Evolutionary conservation across 2,329 filamentous ascomycete species (phyloP), one percentile per base, ranked within the genome.

Genomic region (Aureobasidium sp.): DNA sequence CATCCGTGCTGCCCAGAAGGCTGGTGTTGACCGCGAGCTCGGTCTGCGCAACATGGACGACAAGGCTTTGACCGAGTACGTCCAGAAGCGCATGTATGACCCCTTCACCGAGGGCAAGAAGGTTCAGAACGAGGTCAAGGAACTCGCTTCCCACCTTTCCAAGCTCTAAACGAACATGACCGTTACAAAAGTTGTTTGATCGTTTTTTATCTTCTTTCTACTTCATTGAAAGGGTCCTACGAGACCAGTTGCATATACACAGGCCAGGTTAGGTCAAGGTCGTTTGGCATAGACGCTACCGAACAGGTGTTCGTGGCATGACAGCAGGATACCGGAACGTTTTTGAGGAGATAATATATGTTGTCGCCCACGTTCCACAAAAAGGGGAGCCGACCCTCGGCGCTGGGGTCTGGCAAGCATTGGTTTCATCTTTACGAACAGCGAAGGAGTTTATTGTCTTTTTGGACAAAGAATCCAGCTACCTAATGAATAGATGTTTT

Each of bases 1-100:
- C 68, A 97, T 97, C 82, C 92, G 94, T 74, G 87, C 90, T 24
- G 92, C 93, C 6, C 89, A 95, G 70, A 81, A 87, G 66, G 90
- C 90, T 68, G 88, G 89, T 54, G 77, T 81, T 48, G 79, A 81
- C 70, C 77, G 79, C 33, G 77, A 78, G 61, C 69, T 76, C 24
- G 73, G 75, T 64, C 89, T 96, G 56, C 87, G 87, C 70, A 76
- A 77, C 64, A 77, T 91, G 61, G 79, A 81, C 57, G 88, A 92
- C 66, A 81, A 82, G 65, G 81, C 88, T 71, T 88, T 90, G 81
- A 76, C 85, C 64, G 84, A 87, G 73, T 91, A 87, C 83, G 79
- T 81, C 66, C 71, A 73, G 62, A 67, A 75, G 64, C 70, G 75
- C 57, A 81, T 81, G 79, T 81, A 81, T 68, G 75, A 81, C 66